These are phyloP conservation scores for Coccomyxa subellipsoidea DNA, from an alignment of 163 green algal species.

Conservation along the genomic window DNA sequence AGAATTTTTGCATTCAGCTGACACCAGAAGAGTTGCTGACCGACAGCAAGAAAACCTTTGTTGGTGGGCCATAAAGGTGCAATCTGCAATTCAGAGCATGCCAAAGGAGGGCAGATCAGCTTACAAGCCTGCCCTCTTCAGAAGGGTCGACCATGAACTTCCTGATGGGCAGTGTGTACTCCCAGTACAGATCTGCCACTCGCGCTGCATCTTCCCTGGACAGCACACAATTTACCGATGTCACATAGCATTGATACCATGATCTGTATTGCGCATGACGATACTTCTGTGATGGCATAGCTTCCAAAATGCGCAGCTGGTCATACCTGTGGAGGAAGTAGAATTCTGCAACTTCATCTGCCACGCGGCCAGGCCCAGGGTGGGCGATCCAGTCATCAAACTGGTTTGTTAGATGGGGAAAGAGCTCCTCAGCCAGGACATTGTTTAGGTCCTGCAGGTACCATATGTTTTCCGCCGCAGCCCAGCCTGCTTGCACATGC, in stretches of 20 bases:
- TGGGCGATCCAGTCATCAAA: not conserved
- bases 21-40: too few relatives aligned
- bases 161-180: slow-evolving; percentile 9
- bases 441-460: slow-evolving; percentile 4
- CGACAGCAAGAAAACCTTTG: too few relatives aligned
- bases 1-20: too few relatives aligned
- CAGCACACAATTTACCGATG: not conserved
- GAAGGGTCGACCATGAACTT: not conserved
- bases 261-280: not conserved
- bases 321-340: not conserved
- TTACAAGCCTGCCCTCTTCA: not conserved
- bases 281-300: too few relatives aligned
- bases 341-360: slow-evolving; percentile 4
- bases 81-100: not conserved
- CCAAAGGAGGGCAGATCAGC: not conserved
- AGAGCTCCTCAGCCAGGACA: not conserved
- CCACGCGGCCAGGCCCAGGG: not conserved
- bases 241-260: not conserved
- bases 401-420: not conserved
- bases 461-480: slow-evolving; percentile 2
- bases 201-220: not conserved
- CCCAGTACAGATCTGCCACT: not conserved
- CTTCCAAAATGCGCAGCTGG: too few relatives aligned
- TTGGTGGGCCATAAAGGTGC: too few relatives aligned
- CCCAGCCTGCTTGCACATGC: not conserved